A percentile compares a stretch with the other conserved stretches of the same genome.
Evolutionary conservation across 163 green algal species (phyloP).

Genomic region (Chloromonas sp.): DNA sequence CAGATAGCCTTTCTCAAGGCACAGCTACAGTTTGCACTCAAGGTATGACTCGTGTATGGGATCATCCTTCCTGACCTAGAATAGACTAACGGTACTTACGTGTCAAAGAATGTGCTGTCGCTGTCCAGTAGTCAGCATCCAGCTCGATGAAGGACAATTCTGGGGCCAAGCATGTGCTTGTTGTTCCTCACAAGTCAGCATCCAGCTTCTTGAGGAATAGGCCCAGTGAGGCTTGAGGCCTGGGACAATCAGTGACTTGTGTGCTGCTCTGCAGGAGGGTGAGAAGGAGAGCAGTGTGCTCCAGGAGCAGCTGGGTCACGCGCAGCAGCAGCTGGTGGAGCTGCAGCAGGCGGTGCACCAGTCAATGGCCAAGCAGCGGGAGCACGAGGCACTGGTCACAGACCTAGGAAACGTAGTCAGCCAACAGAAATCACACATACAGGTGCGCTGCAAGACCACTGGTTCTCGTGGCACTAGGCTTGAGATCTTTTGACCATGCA

Average conservation of each 20-base stretch:
- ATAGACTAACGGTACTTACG: neutral
- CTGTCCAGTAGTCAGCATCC: no score
- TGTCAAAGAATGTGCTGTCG: no score
- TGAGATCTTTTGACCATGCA: no score
- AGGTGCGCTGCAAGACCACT: slow-evolving; percentile 12
- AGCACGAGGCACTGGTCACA: slow-evolving; percentile 29
- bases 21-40: slow-evolving; percentile 58
- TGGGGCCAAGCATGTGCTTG: no score
- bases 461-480: no score
- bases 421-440: slow-evolving; percentile 62
- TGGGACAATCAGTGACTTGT: no score
- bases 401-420: slow-evolving; percentile 45
- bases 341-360: slow-evolving; percentile 25
- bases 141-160: no score
- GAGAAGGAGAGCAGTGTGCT: slow-evolving; percentile 31
- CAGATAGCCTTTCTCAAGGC: slow-evolving; percentile 54
- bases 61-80: neutral
- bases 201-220: no score
- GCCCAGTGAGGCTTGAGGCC: no score
- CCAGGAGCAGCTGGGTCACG: slow-evolving; percentile 25
- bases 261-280: slow-evolving; percentile 19
- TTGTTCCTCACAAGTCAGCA: no score
- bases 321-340: slow-evolving; percentile 19
- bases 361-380: neutral
- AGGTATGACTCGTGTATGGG: slow-evolving; percentile 22